Evolutionary conservation across 441 rosid species (phyloP).

Genomic region (Aquilaria agallochum): DNA sequence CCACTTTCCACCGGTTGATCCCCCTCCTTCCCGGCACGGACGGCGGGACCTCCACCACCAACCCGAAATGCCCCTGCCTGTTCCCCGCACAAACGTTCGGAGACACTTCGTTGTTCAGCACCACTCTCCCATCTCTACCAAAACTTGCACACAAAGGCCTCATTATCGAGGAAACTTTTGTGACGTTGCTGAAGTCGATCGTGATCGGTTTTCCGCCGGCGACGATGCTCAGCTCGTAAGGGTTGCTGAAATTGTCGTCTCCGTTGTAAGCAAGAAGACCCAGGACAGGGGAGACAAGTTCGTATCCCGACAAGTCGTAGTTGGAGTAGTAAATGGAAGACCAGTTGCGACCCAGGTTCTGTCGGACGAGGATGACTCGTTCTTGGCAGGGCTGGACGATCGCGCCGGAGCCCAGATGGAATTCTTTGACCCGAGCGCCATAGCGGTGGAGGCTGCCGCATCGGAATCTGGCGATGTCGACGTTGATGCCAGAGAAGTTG

Average conservation of each 20-base stretch:
- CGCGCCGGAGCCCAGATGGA: constrained; percentile 59
- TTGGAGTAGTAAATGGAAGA: constrained; percentile 59
- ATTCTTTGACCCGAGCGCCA: constrained; percentile 71
- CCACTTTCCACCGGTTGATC: constrained; percentile 81
- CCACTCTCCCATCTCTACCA: constrained; percentile 48
- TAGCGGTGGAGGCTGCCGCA: constrained; percentile 82
- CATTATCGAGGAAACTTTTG: constrained; percentile 8
- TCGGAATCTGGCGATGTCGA: constrained; percentile 57
- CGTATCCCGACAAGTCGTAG: constrained; percentile 68
- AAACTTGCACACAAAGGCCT: constrained; percentile 64
- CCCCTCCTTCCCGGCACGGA: constrained; percentile 31
- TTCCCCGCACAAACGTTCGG: constrained; percentile 51
- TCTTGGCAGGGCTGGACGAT: constrained; percentile 70
- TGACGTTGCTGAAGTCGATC: constrained; percentile 42
- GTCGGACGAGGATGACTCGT: constrained; percentile 73
- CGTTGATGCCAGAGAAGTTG: constrained; percentile 68
- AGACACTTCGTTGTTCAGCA: constrained; percentile 39
- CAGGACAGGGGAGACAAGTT: constrained; percentile 70
- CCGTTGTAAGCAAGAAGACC: constrained; percentile 73
- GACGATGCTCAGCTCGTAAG: constrained; percentile 51
- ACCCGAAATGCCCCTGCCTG: constrained; percentile 69
- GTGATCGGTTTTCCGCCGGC: constrained; percentile 51
- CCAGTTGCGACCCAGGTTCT: constrained; percentile 70
- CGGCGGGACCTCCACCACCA: constrained; percentile 37
- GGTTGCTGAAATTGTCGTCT: constrained; percentile 38